Conservation (phyloP, 2,329 filamentous ascomycete species). For the Colletotrichum zoysiae region DNA sequence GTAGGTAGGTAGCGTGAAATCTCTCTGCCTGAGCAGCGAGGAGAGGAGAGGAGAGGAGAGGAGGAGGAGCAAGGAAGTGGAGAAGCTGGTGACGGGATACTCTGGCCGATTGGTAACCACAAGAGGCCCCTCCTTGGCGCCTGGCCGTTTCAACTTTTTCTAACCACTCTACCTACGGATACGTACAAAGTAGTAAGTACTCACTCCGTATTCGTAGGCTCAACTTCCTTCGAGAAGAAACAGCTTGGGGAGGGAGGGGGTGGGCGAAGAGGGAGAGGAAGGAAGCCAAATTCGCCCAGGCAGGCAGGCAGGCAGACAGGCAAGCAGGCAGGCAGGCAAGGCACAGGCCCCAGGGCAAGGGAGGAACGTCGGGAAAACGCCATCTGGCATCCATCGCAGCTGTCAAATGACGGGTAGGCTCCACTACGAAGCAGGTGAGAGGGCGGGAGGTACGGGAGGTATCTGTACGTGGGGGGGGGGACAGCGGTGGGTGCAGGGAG, state of each 20-base stretch:
- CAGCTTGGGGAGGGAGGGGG: constrained; percentile 2
- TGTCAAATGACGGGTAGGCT: constrained; percentile 41
- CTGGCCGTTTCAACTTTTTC: constrained; percentile 32
- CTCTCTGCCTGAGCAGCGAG: constrained; percentile 7
- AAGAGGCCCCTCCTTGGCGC: constrained; percentile 24
- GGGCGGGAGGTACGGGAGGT: constrained; percentile 4
- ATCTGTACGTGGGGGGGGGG: too few relatives aligned
- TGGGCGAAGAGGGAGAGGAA: neutral
- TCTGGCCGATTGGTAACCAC: neutral
- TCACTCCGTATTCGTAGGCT: neutral
- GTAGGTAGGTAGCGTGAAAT: neutral
- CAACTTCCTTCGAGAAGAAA: constrained; percentile 34
- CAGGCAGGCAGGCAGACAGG: neutral
- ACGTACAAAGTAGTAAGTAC: too few relatives aligned
- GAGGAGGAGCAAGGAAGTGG: neutral
- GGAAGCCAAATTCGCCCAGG: neutral
- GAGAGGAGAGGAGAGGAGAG: neutral
- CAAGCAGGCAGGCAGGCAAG: neutral
- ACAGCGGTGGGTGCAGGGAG: neutral
- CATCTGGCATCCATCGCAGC: constrained; percentile 38
- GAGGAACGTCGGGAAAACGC: constrained; percentile 35
- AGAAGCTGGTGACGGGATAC: neutral
- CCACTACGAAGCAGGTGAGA: constrained; percentile 30
- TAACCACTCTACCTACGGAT: neutral
- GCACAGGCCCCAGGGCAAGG: constrained; percentile 7